Evolutionary conservation across 805 yeast species (phyloP).

Genomic region (Huiozyma naganishii): DNA sequence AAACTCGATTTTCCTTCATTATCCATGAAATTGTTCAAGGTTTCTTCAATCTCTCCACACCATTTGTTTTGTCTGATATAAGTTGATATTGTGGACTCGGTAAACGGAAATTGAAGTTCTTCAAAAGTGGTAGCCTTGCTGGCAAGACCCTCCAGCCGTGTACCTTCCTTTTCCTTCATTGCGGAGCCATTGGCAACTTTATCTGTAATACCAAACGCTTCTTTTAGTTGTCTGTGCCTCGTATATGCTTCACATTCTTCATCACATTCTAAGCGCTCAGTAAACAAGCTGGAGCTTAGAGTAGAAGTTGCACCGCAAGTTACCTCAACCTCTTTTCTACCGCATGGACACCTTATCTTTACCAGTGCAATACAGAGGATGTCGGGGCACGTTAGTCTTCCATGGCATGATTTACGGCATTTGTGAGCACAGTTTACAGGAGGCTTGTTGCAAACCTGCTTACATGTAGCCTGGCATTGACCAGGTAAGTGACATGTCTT

Average conservation of each 20-base stretch:
- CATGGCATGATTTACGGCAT: slow-evolving; percentile 58
- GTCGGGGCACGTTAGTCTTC: slow-evolving; percentile 42
- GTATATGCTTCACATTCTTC: slow-evolving; percentile 52
- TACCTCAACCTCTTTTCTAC: slow-evolving; percentile 36
- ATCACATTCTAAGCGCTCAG: slow-evolving; percentile 47
- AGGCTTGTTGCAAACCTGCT: slow-evolving; percentile 43
- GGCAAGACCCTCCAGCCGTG: slow-evolving; percentile 12
- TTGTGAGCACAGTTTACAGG: slow-evolving; percentile 55
- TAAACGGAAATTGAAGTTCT: slow-evolving; percentile 30
- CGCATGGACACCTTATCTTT: slow-evolving; percentile 52
- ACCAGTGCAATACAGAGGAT: slow-evolving; percentile 43
- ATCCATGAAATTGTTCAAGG: slow-evolving; percentile 39
- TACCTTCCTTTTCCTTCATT: slow-evolving; percentile 1
- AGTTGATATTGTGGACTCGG: slow-evolving; percentile 36
- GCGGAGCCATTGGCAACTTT: slow-evolving; percentile 2
- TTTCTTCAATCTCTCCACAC: slow-evolving; percentile 54
- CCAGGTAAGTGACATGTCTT: slow-evolving; percentile 47
- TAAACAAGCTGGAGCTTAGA: slow-evolving; percentile 25
- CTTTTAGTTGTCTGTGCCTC: slow-evolving; percentile 51
- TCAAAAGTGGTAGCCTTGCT: slow-evolving; percentile 19
- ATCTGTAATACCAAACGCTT: slow-evolving; percentile 41
- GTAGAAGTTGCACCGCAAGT: slow-evolving; percentile 47
- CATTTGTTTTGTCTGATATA: slow-evolving; percentile 51
- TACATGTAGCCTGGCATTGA: slow-evolving; percentile 52
- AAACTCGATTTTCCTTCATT: slow-evolving; percentile 31